These are phyloP conservation scores for Aspergillus arachidicola DNA, from an alignment of 2,329 filamentous ascomycete species.

Conservation along the genomic window DNA sequence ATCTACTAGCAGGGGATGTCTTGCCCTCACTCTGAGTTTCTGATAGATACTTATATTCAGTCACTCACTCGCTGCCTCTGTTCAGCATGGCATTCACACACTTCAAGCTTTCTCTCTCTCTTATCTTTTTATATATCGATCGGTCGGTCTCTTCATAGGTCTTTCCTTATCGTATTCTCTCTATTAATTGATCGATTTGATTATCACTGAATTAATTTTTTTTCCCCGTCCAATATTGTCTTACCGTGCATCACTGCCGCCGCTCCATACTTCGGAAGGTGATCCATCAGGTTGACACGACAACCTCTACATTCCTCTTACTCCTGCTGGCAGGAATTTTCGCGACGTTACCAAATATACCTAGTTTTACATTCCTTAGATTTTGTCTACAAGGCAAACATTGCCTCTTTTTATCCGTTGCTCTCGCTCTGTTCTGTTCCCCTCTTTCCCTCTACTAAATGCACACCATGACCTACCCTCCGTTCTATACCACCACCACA, in stretches of 20 bases:
- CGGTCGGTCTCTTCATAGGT: slow-evolving; percentile 13
- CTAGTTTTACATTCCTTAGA: slow-evolving; percentile 19
- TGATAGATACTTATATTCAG: slow-evolving; percentile 18
- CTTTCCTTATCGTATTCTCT: slow-evolving; percentile 10
- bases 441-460: slow-evolving; percentile 3
- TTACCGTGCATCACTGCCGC: slow-evolving; percentile 3
- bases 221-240: slow-evolving; percentile 15
- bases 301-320: slow-evolving; percentile 36
- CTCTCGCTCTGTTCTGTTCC: slow-evolving; percentile 7
- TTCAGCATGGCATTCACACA: slow-evolving; percentile 1
- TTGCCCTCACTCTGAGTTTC: slow-evolving; percentile 5
- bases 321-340: slow-evolving; percentile 35
- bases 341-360: slow-evolving; percentile 3
- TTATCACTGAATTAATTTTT: slow-evolving; percentile 1
- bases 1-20: neutral
- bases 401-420: slow-evolving; percentile 7
- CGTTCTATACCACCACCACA: slow-evolving; percentile 11
- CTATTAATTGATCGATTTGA: neutral
- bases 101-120: slow-evolving; percentile 19
- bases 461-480: slow-evolving; percentile 4
- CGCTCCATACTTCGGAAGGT: slow-evolving; percentile 4
- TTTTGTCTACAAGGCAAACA: slow-evolving; percentile 8
- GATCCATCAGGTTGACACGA: slow-evolving; percentile 36
- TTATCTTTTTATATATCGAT: slow-evolving; percentile 18
- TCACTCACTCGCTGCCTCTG: slow-evolving; percentile 12